Percentiles rank a stretch among this genome's conserved stretches.
Evolutionary conservation across 164 flowering plant genomes (phyloP).

Genomic region (Pachysandra terminalis): DNA sequence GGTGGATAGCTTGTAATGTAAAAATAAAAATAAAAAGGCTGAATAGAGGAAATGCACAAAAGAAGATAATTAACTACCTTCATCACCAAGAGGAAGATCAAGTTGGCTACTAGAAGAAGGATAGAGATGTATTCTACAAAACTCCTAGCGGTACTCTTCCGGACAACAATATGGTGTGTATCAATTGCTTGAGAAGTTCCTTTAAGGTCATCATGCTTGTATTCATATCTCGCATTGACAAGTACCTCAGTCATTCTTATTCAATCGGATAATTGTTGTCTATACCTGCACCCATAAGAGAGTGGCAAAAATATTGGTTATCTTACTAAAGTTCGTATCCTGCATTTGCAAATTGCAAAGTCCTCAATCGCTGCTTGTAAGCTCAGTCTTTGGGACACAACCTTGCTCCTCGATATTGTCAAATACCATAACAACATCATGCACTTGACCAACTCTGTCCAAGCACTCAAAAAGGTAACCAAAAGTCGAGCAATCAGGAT

Average conservation of each 20-base stretch:
- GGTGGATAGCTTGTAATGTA: not conserved
- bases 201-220: constrained; percentile 29
- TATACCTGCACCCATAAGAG: constrained; percentile 2
- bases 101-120: constrained; percentile 24
- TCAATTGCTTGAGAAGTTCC: constrained; percentile 39
- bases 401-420: too few relatives aligned
- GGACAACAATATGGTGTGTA: constrained; percentile 43
- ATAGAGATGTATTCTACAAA: constrained; percentile 20
- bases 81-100: constrained; percentile 14
- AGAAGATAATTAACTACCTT: constrained; percentile 29
- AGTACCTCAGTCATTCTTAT: constrained; percentile 22
- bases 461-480: too few relatives aligned
- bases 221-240: constrained; percentile 15
- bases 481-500: too few relatives aligned
- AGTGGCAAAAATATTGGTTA: not conserved
- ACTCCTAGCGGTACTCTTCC: constrained; percentile 23
- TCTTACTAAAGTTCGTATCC: not conserved
- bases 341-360: too few relatives aligned
- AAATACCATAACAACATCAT: too few relatives aligned
- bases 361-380: too few relatives aligned
- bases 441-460: too few relatives aligned
- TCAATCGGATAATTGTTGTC: constrained; percentile 2
- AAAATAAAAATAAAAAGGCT: not conserved
- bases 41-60: not conserved
- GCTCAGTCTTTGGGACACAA: too few relatives aligned